A percentile compares a stretch with the other conserved stretches of the same genome.
These are phyloP conservation scores for Albatrellus ellisii DNA, from an alignment of 768 basidiomycete species.

Conservation along the genomic window DNA sequence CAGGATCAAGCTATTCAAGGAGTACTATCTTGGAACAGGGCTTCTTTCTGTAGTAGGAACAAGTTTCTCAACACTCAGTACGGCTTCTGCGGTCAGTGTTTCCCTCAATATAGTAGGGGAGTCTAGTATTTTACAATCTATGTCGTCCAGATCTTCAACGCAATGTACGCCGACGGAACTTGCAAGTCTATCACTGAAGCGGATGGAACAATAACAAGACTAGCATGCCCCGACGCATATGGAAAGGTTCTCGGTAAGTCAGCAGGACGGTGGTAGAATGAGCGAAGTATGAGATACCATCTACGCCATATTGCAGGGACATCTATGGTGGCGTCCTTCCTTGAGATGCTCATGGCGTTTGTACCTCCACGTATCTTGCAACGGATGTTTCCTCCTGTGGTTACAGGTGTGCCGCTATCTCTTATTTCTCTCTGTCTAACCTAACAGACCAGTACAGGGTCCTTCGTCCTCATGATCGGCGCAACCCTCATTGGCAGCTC, in stretches of 20 bases:
- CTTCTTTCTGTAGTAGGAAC: constrained; percentile 73
- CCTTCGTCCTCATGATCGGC: constrained; percentile 72
- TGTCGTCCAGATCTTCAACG: constrained; percentile 46
- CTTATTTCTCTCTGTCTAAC: neutral
- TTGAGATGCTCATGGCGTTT: constrained; percentile 72
- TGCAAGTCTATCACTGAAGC: constrained; percentile 45
- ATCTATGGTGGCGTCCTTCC: constrained; percentile 62
- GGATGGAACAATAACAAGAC: constrained; percentile 47
- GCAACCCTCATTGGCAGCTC: constrained; percentile 62
- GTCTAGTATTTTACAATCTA: too few relatives aligned
- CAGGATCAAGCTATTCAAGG: constrained; percentile 40
- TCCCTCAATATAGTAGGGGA: neutral
- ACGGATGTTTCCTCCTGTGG: constrained; percentile 66
- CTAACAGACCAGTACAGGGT: constrained; percentile 27
- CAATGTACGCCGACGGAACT: constrained; percentile 69
- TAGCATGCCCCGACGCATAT: constrained; percentile 67
- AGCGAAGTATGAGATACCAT: neutral
- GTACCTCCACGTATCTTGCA: constrained; percentile 50
- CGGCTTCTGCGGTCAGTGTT: constrained; percentile 45
- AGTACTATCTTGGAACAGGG: constrained; percentile 70
- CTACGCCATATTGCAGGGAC: constrained; percentile 33
- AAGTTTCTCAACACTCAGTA: constrained; percentile 67
- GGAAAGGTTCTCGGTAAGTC: constrained; percentile 57
- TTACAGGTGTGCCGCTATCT: constrained; percentile 36
- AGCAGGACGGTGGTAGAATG: neutral